phyloP scores from a whole-genome alignment of 352 stramenopile species.

The Pythium graminicola region DNA sequence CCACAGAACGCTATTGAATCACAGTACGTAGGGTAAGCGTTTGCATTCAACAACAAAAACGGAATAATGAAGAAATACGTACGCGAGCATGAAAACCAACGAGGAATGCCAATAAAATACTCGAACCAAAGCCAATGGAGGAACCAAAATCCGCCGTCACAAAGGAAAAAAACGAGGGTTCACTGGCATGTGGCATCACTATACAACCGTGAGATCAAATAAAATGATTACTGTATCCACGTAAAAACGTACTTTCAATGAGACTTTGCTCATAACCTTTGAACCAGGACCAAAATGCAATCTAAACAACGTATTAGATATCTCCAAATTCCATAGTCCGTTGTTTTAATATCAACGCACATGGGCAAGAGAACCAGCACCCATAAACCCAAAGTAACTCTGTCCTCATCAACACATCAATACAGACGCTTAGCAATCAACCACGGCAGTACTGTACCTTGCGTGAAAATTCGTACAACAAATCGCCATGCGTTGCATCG shows the following conservation, averaged over 20 bases:
- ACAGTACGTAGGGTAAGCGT: too few species aligned
- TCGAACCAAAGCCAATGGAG: constrained; percentile 74
- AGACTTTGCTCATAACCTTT: constrained; percentile 85
- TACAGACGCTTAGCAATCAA: background rate
- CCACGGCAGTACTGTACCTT: too few species aligned
- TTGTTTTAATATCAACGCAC: constrained; percentile 29
- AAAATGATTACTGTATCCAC: background rate
- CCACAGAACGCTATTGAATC: constrained; percentile 70
- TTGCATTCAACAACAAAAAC: background rate
- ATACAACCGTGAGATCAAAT: constrained; percentile 1
- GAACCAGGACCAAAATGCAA: constrained; percentile 85
- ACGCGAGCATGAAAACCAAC: constrained; percentile 80
- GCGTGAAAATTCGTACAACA: constrained; percentile 80
- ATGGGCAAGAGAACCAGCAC: constrained; percentile 67
- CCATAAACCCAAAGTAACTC: constrained; percentile 79
- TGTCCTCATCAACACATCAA: constrained; percentile 16
- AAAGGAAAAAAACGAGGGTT: constrained; percentile 77
- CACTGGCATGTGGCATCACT: constrained; percentile 48
- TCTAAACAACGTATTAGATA: constrained; percentile 29
- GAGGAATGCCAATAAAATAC: constrained; percentile 66
- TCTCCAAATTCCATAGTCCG: too few species aligned
- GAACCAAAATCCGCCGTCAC: constrained; percentile 76
- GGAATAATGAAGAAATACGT: constrained; percentile 11
- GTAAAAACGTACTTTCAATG: constrained; percentile 50
- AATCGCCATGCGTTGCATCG: constrained; percentile 47